A percentile compares a stretch with the other conserved stretches of the same genome.
Evolutionary conservation across 2,329 filamentous ascomycete species (phyloP).

Genomic region (Arthroderma sp.): DNA sequence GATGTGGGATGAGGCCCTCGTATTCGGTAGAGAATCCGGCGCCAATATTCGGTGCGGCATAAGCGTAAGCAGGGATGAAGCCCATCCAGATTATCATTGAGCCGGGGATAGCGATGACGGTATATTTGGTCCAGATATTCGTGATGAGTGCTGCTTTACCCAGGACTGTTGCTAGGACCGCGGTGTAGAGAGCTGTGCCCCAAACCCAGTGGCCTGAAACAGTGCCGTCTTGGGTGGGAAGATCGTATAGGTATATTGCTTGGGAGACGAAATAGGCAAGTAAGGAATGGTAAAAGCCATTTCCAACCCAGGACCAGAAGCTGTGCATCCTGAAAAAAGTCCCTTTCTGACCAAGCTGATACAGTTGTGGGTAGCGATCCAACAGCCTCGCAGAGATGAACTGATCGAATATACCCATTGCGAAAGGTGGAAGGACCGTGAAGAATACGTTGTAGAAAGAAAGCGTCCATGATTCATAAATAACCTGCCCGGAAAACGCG

Average conservation of each 20-base stretch:
- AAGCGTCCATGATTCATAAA: conserved; percentile 98
- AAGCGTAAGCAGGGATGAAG: conserved; percentile 79
- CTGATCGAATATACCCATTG: conserved; percentile 92
- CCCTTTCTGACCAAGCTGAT: conserved; percentile 83
- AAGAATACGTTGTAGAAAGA: conserved; percentile 99
- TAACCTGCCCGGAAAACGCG: conserved; percentile 91
- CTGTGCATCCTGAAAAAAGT: conserved; percentile 87
- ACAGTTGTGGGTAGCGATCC: conserved; percentile 91
- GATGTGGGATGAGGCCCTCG: conserved; percentile 63
- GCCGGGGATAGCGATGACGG: conserved; percentile 86
- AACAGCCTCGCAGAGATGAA: conserved; percentile 89
- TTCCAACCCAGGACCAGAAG: conserved; percentile 84
- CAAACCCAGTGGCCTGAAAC: conserved; percentile 93
- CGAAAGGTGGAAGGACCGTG: conserved; percentile 83
- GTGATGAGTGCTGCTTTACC: conserved; percentile 91
- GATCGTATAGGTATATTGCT: conserved; percentile 69
- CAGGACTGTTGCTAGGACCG: conserved; percentile 83
- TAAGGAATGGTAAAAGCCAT: conserved; percentile 90
- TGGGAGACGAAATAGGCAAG: conserved; percentile 78
- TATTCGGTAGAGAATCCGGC: conserved; percentile 70
- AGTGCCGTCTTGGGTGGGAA: conserved; percentile 64
- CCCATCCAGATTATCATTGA: conserved; percentile 84
- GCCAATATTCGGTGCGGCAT: conserved; percentile 66
- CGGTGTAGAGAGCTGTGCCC: conserved; percentile 88
- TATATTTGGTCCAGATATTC: conserved; percentile 98